A percentile compares a stretch with the other conserved stretches of the same genome.
These are phyloP conservation scores for Saturnispora ahearnii DNA, from an alignment of 805 yeast genomes.

Conservation along the genomic window DNA sequence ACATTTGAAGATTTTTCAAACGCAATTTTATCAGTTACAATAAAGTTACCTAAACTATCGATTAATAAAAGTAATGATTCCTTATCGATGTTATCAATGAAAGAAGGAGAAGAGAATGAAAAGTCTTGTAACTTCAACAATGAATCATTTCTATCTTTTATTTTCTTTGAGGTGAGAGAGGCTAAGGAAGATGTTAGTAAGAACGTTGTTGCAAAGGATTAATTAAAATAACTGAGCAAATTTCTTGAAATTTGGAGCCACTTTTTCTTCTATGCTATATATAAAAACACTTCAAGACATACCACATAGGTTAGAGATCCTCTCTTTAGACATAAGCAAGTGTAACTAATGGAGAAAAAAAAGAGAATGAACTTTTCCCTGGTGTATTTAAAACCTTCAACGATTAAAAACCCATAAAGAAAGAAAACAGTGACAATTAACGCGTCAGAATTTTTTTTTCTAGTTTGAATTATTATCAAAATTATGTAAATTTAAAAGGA, in stretches of 20 bases:
- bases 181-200: background rate
- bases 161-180: constrained; percentile 33
- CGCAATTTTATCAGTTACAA: constrained; percentile 17
- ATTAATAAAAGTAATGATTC: constrained; percentile 12
- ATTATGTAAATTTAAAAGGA: background rate
- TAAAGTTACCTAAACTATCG: constrained; percentile 15
- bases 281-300: background rate
- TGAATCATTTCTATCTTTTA: constrained; percentile 48
- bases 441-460: background rate
- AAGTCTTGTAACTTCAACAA: constrained; percentile 31
- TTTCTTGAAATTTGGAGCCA: background rate
- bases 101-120: constrained; percentile 18
- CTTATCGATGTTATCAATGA: constrained; percentile 15
- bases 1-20: constrained; percentile 18
- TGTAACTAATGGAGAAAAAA: background rate
- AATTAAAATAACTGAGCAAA: background rate
- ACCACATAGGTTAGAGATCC: background rate
- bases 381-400: no score
- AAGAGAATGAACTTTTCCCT: background rate
- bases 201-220: background rate
- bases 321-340: background rate
- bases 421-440: no score
- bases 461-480: background rate
- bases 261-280: background rate
- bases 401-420: no score